These are phyloP conservation scores for Pseudopithomyces maydicus DNA, from an alignment of 2,329 filamentous ascomycete genomes.

Conservation along the genomic window DNA sequence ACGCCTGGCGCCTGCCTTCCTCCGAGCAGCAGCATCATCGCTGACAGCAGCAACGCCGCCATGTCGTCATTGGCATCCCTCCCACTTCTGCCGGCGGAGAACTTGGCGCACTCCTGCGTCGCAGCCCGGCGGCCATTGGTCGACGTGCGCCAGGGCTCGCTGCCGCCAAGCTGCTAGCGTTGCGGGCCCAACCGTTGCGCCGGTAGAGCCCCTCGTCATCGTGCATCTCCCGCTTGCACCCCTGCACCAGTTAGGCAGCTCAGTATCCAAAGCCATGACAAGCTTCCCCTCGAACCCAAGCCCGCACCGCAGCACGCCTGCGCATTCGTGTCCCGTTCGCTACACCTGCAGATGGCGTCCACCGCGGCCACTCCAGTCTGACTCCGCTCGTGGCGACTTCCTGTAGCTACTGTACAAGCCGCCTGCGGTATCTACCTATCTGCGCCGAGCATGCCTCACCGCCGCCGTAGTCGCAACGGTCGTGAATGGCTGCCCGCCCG, in stretches of 20 bases:
- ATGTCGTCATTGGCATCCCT: constrained; percentile 7
- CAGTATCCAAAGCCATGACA: not conserved
- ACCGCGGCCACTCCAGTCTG: not conserved
- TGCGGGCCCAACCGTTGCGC: constrained; percentile 11
- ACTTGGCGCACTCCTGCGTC: constrained; percentile 9
- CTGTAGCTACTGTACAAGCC: no score
- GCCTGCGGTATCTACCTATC: no score
- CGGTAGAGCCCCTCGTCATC: constrained; percentile 11
- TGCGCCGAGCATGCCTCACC: constrained; percentile 22
- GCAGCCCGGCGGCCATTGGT: not conserved
- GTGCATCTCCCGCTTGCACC: constrained; percentile 11
- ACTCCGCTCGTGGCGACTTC: constrained; percentile 14
- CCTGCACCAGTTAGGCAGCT: constrained; percentile 6
- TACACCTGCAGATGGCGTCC: constrained; percentile 11
- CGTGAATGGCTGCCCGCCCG: constrained; percentile 20
- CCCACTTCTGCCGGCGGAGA: constrained; percentile 11
- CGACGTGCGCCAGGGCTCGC: not conserved
- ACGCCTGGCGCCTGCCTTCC: no score
- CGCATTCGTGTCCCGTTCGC: constrained; percentile 1
- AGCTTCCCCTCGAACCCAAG: not conserved
- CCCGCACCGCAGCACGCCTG: not conserved
- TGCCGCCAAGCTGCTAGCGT: not conserved
- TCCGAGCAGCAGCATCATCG: not conserved
- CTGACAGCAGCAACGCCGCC: not conserved
- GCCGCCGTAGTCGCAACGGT: constrained; percentile 10